Evolutionary conservation across 495 filamentous ascomycete genomes (phyloP), one percentile per base, ranked within the genome.

Genomic region (Symbiotaphrina buchneri): DNA sequence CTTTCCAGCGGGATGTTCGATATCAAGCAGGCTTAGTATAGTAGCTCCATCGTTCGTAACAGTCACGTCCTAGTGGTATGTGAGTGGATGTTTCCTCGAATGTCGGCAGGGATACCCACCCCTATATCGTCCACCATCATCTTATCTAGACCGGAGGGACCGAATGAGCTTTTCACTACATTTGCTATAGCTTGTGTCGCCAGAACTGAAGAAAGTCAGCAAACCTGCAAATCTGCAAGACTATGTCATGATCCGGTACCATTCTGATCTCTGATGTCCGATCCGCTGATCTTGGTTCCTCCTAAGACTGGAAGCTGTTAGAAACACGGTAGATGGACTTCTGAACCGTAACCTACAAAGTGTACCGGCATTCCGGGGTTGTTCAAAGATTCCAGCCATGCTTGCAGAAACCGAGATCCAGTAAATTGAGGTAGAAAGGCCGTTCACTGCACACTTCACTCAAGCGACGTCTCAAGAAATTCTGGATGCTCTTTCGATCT

Each of bases 41-140:
- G 87, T 99, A 28, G 87, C 87, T 37, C 87, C 87, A 51, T 99
- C 87, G 55, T 99, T 99, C 27, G 87, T 99, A 34, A 99, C 87
- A 31, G 90, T 95, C 28, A 99, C 87, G 65, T 99, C 87, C 78
- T 84, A 46, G 18, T 35, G 35, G 38, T 55, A n/a, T n/a, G n/a
- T n/a, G 40, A 54, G 39, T 43, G 40, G 36, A 41, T 30, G 28
- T 26, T 19, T 21, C 33, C 25, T 30, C n/a, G n/a, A n/a, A n/a
- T n/a, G n/a, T n/a, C n/a, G n/a, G n/a, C n/a, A n/a, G n/a, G n/a
- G n/a, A 37, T 33, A 21, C 73, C 39, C 65, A 83, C 78, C 44
- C 87, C 87, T 50, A 95, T 95, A 47, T 99, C 87, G 53, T 99
- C 87, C 47, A 99, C 90, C 90, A 99, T 95, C 90, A 99, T 95